A percentile compares a stretch with the other conserved stretches of the same genome.
These are phyloP conservation scores for Phtheirospermum japonicum DNA, from an alignment of 257 asterid genomes.

Conservation along the genomic window DNA sequence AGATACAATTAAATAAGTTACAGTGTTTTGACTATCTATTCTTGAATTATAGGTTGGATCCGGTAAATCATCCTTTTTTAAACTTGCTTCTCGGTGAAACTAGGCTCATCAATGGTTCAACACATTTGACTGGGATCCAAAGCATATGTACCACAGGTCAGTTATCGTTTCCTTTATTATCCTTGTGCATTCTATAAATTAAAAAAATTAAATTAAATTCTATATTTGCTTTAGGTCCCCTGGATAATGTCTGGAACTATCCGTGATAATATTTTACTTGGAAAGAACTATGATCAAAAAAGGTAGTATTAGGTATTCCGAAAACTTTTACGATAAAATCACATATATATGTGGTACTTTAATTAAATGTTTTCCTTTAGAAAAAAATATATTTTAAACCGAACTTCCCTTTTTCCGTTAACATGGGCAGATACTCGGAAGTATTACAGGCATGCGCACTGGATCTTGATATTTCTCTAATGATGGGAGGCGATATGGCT, in stretches of 20 bases:
- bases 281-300: constrained; percentile 55
- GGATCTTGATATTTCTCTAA: constrained; percentile 74
- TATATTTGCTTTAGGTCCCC: constrained; percentile 57
- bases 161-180: constrained; percentile 22
- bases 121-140: constrained; percentile 54
- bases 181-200: constrained; percentile 17
- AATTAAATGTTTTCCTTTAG: too few relatives aligned
- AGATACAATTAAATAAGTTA: background rate
- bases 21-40: constrained; percentile 1
- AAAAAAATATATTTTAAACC: too few relatives aligned
- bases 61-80: constrained; percentile 86
- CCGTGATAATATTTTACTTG: constrained; percentile 88
- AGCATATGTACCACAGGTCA: constrained; percentile 93
- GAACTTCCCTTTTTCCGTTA: constrained; percentile 1
- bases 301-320: constrained; percentile 60
- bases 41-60: constrained; percentile 76
- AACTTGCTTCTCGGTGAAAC: constrained; percentile 76
- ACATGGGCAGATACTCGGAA: constrained; percentile 61
- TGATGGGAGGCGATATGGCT: constrained; percentile 92
- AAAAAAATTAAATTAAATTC: background rate
- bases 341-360: too few relatives aligned
- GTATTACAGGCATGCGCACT: constrained; percentile 63
- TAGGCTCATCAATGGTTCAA: constrained; percentile 62
- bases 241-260: constrained; percentile 95
- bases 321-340: background rate